Percentiles rank a stretch among this genome's conserved stretches.
Conservation (phyloP, 805 yeast species). For the Kluyveromyces wickerhamii region DNA sequence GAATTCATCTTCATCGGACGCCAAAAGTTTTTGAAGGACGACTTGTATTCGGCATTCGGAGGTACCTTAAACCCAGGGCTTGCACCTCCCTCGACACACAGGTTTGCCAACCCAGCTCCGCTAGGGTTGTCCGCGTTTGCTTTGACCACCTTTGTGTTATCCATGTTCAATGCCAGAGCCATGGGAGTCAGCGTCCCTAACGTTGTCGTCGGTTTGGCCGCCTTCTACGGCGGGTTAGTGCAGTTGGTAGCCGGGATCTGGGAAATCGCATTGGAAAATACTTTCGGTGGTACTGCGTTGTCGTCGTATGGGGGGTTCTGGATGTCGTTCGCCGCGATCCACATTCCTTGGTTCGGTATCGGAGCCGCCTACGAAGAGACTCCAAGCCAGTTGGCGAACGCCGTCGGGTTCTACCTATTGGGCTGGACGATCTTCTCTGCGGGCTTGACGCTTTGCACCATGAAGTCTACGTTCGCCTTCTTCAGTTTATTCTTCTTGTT, state of each 20-base stretch:
- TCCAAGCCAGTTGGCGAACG: conserved; percentile 35
- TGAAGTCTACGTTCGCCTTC: conserved; percentile 60
- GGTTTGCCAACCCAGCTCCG: conserved; percentile 61
- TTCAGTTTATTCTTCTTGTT: conserved; percentile 47
- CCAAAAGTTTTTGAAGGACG: conserved; percentile 55
- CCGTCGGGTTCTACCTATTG: conserved; percentile 50
- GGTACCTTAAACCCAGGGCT: conserved; percentile 75
- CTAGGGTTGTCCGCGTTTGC: conserved; percentile 57
- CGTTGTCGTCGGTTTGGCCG: conserved; percentile 48
- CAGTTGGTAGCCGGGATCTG: conserved; percentile 59
- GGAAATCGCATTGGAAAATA: conserved; percentile 56
- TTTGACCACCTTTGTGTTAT: conserved; percentile 51
- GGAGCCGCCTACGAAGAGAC: conserved; percentile 41
- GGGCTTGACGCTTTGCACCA: conserved; percentile 44
- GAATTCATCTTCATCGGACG: conserved; percentile 66
- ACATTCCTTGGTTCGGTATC: conserved; percentile 54
- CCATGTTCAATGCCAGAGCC: conserved; percentile 47
- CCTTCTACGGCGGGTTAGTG: conserved; percentile 57
- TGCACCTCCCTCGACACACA: conserved; percentile 48
- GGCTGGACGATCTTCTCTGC: conserved; percentile 62
- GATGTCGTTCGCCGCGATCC: conserved; percentile 55
- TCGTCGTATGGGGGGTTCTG: conserved; percentile 64
- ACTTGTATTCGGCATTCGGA: conserved; percentile 63
- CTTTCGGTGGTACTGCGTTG: conserved; percentile 61
- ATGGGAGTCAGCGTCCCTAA: conserved; percentile 44